Conservation (phyloP, 371 early-diverging fungal genomes). For the Saksenaea vasiformis region DNA sequence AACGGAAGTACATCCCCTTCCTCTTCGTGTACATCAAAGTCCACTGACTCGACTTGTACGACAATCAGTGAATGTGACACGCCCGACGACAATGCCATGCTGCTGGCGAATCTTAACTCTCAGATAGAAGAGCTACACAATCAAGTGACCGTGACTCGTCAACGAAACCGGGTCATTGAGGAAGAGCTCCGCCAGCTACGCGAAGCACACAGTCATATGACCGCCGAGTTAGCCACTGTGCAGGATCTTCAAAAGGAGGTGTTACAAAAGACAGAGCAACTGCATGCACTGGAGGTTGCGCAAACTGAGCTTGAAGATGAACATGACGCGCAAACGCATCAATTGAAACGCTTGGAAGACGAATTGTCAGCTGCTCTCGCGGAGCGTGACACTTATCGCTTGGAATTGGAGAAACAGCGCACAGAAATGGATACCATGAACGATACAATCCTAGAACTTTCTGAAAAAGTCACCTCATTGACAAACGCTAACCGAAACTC, state of each 20-base stretch:
- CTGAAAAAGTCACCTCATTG: slow-evolving; percentile 1
- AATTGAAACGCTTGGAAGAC: background rate
- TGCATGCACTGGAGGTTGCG: background rate
- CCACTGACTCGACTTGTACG: background rate
- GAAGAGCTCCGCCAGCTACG: slow-evolving; percentile 12
- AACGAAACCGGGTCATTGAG: slow-evolving; percentile 21
- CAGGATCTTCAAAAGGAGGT: slow-evolving; percentile 1
- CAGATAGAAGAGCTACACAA: slow-evolving; percentile 26
- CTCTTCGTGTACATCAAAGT: background rate
- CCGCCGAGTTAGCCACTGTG: background rate
- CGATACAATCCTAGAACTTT: background rate
- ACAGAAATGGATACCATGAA: background rate
- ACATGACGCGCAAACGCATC: background rate
- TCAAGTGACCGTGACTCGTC: slow-evolving; percentile 20
- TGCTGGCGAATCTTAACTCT: background rate
- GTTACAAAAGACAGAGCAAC: background rate
- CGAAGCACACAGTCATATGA: background rate
- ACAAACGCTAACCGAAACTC: slow-evolving; percentile 2
- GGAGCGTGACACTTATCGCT: background rate
- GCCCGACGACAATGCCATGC: background rate
- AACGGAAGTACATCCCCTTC: background rate
- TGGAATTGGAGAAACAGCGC: background rate
- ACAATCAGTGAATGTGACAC: background rate
- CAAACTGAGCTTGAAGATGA: background rate
- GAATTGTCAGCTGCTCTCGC: background rate